A percentile compares a stretch with the other conserved stretches of the same genome.
phyloP scores from a whole-genome alignment of 129 eudicot species.

The Tagetes erecta region DNA sequence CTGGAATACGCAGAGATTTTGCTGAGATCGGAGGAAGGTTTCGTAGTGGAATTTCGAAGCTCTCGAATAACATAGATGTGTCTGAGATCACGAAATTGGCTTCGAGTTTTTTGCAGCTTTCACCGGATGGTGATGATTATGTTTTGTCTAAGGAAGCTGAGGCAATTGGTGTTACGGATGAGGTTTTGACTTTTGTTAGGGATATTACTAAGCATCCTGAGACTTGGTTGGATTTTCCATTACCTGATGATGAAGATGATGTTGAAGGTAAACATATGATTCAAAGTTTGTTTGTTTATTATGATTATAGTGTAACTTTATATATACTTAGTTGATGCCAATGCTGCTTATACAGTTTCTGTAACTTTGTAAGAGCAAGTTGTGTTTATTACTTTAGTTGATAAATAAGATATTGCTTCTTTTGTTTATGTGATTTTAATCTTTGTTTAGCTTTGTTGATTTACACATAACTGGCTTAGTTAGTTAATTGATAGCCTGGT shows the following conservation, averaged over 20 bases:
- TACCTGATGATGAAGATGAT: conserved; percentile 55
- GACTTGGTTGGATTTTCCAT: conserved; percentile 96
- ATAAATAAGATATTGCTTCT: conserved; percentile 2
- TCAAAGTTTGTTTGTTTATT: neutral
- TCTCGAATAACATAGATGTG: conserved; percentile 69
- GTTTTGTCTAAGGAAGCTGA: conserved; percentile 31
- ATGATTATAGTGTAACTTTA: neutral
- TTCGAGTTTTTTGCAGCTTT: conserved; percentile 63
- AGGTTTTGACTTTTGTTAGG: conserved; percentile 74
- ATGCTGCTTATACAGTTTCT: neutral
- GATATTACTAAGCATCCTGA: conserved; percentile 90
- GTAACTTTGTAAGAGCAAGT: conserved; percentile 3
- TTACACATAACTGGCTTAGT: neutral
- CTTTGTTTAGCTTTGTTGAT: neutral
- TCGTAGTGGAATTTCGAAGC: conserved; percentile 72
- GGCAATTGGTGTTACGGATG: conserved; percentile 81
- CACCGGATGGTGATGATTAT: conserved; percentile 48
- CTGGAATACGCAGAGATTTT: conserved; percentile 70
- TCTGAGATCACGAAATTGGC: conserved; percentile 84
- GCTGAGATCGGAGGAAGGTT: conserved; percentile 95
- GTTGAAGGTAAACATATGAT: conserved; percentile 36
- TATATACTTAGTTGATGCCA: neutral
- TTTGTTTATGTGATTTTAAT: neutral
- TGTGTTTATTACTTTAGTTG: neutral
- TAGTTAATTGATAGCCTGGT: neutral